A percentile compares a stretch with the other conserved stretches of the same genome.
phyloP scores from a whole-genome alignment of 148 eudicot species.

The Rhododendron simsii region DNA sequence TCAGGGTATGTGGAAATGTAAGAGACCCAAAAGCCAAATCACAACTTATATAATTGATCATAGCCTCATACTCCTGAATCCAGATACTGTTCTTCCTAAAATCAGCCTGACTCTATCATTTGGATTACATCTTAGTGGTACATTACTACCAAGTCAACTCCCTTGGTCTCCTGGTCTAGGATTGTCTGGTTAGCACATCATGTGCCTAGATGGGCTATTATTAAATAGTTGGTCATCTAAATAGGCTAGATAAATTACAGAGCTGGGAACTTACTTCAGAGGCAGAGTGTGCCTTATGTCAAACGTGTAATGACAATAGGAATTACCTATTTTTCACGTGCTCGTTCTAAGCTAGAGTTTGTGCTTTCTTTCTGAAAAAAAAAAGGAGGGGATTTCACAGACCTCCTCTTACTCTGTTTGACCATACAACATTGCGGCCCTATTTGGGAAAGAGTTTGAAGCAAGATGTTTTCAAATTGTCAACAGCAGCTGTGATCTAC shows the following conservation, averaged over 20 bases:
- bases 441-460: background rate
- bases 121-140: background rate
- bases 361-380: background rate
- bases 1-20: background rate
- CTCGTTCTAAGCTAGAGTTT: background rate
- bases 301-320: background rate
- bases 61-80: background rate
- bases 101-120: background rate
- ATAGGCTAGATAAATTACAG: background rate
- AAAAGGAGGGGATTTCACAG: background rate
- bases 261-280: background rate
- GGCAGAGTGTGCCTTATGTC: background rate
- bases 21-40: background rate
- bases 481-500: background rate
- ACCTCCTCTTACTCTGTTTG: background rate
- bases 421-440: background rate
- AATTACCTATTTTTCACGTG: background rate
- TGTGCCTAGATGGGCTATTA: background rate
- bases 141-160: background rate
- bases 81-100: background rate
- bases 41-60: background rate
- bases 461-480: background rate
- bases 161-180: background rate
- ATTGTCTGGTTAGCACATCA: background rate
- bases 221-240: background rate